phyloP scores from a whole-genome alignment of 306 rosid species.

The Cicer bijugum region DNA sequence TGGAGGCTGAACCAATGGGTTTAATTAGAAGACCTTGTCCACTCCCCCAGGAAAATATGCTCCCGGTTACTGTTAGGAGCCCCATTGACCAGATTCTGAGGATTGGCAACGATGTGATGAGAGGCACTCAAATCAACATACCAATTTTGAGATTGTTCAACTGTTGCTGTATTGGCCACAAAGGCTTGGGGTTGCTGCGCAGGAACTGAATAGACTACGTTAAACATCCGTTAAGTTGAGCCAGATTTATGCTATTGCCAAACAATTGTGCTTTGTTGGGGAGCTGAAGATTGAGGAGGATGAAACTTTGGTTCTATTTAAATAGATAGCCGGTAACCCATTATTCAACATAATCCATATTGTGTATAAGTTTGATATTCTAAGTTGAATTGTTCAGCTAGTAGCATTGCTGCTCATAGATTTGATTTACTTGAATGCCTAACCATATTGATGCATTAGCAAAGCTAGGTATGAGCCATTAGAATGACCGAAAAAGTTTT shows the following conservation, averaged over 20 bases:
- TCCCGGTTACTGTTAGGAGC: not conserved
- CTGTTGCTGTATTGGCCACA: too few species aligned
- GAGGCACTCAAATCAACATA: not conserved
- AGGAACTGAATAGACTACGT: too few species aligned
- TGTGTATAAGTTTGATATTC: conserved; percentile 15
- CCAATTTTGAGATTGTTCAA: not conserved
- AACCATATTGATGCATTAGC: conserved; percentile 20
- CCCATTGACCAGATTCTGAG: not conserved
- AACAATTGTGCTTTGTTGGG: too few species aligned
- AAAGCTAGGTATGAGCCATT: conserved; percentile 19
- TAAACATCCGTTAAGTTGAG: too few species aligned
- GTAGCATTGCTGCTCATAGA: not conserved
- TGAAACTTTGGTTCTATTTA: too few species aligned
- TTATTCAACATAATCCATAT: not conserved
- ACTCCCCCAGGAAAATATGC: not conserved
- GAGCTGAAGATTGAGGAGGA: too few species aligned
- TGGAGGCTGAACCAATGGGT: too few species aligned
- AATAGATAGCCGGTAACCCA: not conserved
- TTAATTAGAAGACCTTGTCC: not conserved
- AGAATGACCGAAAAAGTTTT: conserved; percentile 14
- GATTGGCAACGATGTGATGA: not conserved
- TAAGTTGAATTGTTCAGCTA: conserved; percentile 17
- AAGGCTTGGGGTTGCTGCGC: too few species aligned
- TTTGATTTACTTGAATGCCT: conserved; percentile 35
- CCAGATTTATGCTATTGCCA: too few species aligned